Evolutionary conservation across 2,329 filamentous ascomycete genomes (phyloP), one percentile per base, ranked within the genome.

Genomic region (Aspergillus persii): DNA sequence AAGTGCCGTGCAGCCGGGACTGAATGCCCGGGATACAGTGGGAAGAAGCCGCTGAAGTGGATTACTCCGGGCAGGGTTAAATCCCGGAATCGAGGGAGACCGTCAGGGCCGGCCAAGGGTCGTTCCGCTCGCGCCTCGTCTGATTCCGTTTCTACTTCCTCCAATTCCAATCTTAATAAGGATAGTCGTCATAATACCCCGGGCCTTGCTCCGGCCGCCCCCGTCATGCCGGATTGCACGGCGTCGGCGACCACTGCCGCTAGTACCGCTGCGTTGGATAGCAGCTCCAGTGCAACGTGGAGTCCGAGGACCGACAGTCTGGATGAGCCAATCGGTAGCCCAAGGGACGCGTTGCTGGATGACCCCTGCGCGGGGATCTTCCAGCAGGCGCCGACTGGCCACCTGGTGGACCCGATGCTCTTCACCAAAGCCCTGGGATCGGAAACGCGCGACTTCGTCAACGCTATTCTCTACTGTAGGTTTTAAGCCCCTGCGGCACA

Each of bases 11-110:
- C 48, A 4, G 41, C 56, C 15, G 55, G 59, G 11, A 46, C 57
- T 7, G 48, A 36, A 18, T 61, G 59, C 29, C 59, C 56, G 1
- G 59, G 59, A 29, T 61, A 61, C 30, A 56, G 50, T 26, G 56
- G 53, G 3, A 58, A 60, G 8, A 58, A 60, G 33, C 58, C 58
- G 27, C 47, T 60, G 8, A 54, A 52, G 31, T 58, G 58, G 58
- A 27, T 55, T 4, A 23, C 50, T 18, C 31, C 58, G 8, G 48
- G 58, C 3, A 57, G 41, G n/a, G 58, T 57, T 18, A 39, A 31
- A 18, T 57, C 54, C 9, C 54, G 50, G 1, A 9, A 50, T 36
- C 33, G 46, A 8, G 36, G 39, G 8, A 46, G 46, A 31, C 51
- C 15, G 5, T 33, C 27, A 2, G 9, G 26, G 7, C 3, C 15